Base-by-base conservation (phyloP, 495 filamentous ascomycete species). In the Recurvomyces mirabilis region DNA sequence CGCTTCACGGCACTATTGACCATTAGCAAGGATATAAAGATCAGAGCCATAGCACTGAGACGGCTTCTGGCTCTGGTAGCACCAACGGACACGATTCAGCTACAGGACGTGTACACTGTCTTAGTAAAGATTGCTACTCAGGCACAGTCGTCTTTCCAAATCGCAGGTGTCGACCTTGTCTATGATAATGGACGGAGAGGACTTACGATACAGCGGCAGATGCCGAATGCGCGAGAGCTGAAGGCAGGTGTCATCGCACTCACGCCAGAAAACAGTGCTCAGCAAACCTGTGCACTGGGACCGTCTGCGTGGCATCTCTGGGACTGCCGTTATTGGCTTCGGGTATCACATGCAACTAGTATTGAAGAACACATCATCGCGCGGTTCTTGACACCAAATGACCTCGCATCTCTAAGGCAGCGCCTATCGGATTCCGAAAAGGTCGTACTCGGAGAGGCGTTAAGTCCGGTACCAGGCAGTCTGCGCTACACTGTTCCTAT, bases 271-370 rank as follows among this genome's bases (percentile, higher is more conserved):
- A 14, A 28, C 20, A 14, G 13, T 5, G 4, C 31, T 9, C 20
- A 9, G n/a, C 31, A 11, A 3, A 17, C 30, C 38, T 46, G 21
- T 26, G 21, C 12, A n/a, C 36, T 5, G n/a, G 23, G 56, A 3
- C 60, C 62, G 65, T 58, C 52, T n/a, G 23, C 46, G 0, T 78
- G 70, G 71, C 51, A 51, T 2, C 65, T 91, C 0, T 94, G 77
- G 73, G 89, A 96, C 58, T 73, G 80, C 9, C 73, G 89, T 7
- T 94, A 73, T 65, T 96, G 89, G 89, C 63, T 93, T 26, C 72
- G 78, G 3, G 30, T 86, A 10, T 56, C 13, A 15, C 17, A 23
- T 30, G 15, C 13, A 4, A 23, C 4, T 17, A 21, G 6, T 25
- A 33, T 17, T 18, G 6, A 2, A 14, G 12, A 24, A 2, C 29